These are phyloP conservation scores for Aspergillus sp. DNA, from an alignment of 2,329 filamentous ascomycete genomes.

Conservation along the genomic window DNA sequence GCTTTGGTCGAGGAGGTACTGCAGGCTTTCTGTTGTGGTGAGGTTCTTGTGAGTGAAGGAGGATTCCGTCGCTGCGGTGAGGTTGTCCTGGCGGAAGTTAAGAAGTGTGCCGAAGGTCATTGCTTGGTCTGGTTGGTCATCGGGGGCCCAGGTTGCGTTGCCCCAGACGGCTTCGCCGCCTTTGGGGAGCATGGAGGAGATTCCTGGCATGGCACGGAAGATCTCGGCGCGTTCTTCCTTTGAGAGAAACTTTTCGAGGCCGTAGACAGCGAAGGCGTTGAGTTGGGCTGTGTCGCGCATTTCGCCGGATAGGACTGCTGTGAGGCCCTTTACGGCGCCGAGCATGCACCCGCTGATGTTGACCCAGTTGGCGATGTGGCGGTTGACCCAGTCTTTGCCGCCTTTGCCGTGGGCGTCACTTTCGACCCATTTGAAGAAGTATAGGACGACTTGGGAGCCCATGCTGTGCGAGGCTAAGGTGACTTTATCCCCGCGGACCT, in stretches of 20 bases:
- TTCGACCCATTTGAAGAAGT: slow-evolving; percentile 77
- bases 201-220: slow-evolving; percentile 93
- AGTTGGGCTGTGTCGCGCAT: slow-evolving; percentile 98
- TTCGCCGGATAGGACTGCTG: slow-evolving; percentile 86
- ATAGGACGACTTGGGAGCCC: slow-evolving; percentile 88
- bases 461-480: slow-evolving; percentile 91
- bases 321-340: slow-evolving; percentile 82
- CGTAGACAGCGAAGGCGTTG: slow-evolving; percentile 93
- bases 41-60: slow-evolving; percentile 62
- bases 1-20: slow-evolving; percentile 69
- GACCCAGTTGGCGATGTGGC: slow-evolving; percentile 88
- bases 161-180: slow-evolving; percentile 96
- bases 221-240: slow-evolving; percentile 87
- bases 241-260: slow-evolving; percentile 88
- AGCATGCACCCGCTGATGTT: slow-evolving; percentile 98
- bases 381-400: slow-evolving; percentile 82
- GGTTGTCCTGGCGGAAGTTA: slow-evolving; percentile 60
- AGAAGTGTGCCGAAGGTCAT: slow-evolving; percentile 73
- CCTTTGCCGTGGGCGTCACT: slow-evolving; percentile 69
- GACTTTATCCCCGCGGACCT: slow-evolving; percentile 69
- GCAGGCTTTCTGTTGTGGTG: slow-evolving; percentile 69
- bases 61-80: slow-evolving; percentile 44
- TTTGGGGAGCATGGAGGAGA: slow-evolving; percentile 92
- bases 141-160: slow-evolving; percentile 76
- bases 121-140: slow-evolving; percentile 68